Evolutionary conservation across 305 asterid genomes (phyloP).

Genomic region (Vinca major): DNA sequence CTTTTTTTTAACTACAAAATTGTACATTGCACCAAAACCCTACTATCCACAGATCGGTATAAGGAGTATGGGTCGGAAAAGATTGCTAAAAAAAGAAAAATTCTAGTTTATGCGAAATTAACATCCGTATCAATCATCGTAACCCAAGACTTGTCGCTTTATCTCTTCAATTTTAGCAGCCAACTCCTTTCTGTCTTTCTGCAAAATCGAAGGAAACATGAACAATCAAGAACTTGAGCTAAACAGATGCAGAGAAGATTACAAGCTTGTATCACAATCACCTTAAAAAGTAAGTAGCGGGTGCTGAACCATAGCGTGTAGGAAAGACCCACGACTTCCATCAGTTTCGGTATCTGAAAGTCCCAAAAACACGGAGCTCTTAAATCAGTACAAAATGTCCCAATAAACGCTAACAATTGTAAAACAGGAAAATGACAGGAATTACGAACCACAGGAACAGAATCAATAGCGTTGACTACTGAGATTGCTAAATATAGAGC

Average conservation of each 20-base stretch:
- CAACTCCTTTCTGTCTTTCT: conserved; percentile 61
- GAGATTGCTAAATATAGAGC: conserved; percentile 57
- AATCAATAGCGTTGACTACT: conserved; percentile 64
- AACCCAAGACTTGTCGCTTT: conserved; percentile 59
- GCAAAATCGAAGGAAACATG: conserved; percentile 23
- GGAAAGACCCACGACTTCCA: conserved; percentile 62
- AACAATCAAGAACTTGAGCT: not conserved
- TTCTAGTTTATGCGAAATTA: not conserved
- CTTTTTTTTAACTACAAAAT: not conserved
- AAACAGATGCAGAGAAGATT: not conserved
- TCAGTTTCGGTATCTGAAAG: conserved; percentile 52
- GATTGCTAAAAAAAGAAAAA: not conserved
- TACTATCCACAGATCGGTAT: conserved; percentile 20
- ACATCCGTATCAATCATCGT: conserved; percentile 22
- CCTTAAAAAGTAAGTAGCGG: conserved; percentile 66
- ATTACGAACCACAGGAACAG: conserved; percentile 61
- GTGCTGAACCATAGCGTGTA: conserved; percentile 62
- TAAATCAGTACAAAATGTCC: conserved; percentile 8
- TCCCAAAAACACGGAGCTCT: not conserved
- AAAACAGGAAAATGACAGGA: not conserved
- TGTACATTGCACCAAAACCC: not conserved
- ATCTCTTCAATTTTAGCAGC: conserved; percentile 47
- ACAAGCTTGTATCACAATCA: conserved; percentile 13
- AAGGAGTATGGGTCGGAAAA: not conserved
- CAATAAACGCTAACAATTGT: not conserved